Percentiles rank a stretch among this genome's conserved stretches.
phyloP scores from a whole-genome alignment of 352 stramenopile genomes.

The Phytophthora tubulina region DNA sequence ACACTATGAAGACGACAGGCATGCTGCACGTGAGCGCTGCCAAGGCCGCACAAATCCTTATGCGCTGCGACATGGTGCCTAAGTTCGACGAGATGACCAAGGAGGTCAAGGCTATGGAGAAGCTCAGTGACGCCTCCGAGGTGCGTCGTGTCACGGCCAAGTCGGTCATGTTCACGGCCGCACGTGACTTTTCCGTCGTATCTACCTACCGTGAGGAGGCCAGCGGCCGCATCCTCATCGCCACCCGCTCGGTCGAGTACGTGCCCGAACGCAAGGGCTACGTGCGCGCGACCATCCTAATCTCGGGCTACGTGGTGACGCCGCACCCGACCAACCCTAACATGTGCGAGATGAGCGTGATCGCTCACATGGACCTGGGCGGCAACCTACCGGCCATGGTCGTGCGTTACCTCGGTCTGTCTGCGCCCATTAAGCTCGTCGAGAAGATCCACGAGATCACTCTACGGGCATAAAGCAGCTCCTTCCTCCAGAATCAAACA shows the following conservation, averaged over 20 bases:
- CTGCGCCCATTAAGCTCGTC: conserved; percentile 86
- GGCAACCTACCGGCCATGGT: conserved; percentile 76
- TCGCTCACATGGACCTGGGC: conserved; percentile 84
- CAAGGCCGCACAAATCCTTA: conserved; percentile 62
- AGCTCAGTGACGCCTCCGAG: conserved; percentile 70
- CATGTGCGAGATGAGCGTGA: conserved; percentile 71
- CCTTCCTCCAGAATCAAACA: conserved; percentile 15
- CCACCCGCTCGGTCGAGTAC: conserved; percentile 77
- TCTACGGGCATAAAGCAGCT: conserved; percentile 31
- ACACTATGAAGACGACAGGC: conserved; percentile 78
- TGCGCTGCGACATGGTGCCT: conserved; percentile 66
- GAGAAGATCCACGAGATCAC: conserved; percentile 72
- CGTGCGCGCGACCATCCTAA: conserved; percentile 54
- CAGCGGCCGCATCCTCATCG: conserved; percentile 69
- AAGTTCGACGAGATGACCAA: conserved; percentile 88
- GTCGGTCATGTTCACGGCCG: conserved; percentile 80
- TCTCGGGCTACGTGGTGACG: conserved; percentile 80
- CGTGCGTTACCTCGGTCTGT: conserved; percentile 79
- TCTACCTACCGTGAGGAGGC: conserved; percentile 62
- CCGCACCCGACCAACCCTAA: conserved; percentile 69
- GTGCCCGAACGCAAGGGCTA: conserved; percentile 60
- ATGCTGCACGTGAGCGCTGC: conserved; percentile 64
- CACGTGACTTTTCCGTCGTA: conserved; percentile 78
- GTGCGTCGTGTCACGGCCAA: conserved; percentile 70
- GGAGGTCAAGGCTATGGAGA: conserved; percentile 69